These are phyloP conservation scores for Colletotrichum sp. DNA, from an alignment of 2,329 filamentous ascomycete genomes.

Conservation along the genomic window DNA sequence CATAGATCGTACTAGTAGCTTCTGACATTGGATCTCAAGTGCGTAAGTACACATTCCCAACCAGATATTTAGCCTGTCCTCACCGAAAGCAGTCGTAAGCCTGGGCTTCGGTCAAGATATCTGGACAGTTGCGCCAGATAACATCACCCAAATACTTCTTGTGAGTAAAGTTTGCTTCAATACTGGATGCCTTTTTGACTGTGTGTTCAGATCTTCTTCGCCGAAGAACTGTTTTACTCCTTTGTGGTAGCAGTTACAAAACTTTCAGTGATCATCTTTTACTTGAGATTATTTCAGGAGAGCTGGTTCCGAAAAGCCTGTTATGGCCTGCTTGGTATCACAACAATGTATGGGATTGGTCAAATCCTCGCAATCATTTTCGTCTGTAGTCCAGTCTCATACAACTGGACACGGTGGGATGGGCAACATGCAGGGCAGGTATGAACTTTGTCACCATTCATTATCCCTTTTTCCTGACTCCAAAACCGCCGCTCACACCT, in stretches of 20 bases:
- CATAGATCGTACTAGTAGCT: neutral
- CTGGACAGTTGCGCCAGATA: neutral
- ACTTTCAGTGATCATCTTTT: conserved; percentile 1
- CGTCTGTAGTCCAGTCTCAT: neutral
- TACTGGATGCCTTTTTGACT: neutral
- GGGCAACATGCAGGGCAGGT: neutral
- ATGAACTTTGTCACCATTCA: neutral
- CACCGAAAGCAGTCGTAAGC: neutral
- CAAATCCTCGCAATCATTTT: neutral
- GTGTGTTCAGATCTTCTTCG: neutral
- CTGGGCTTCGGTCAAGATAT: neutral
- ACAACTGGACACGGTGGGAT: conserved; percentile 9
- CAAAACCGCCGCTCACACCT: neutral
- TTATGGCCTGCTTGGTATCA: neutral
- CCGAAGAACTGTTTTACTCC: neutral
- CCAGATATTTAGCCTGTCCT: neutral
- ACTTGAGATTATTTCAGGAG: neutral
- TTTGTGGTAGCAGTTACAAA: conserved; percentile 1
- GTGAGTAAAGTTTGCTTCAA: neutral
- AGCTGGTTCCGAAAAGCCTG: neutral
- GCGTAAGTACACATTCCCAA: neutral
- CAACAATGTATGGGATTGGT: neutral
- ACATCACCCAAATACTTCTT: conserved; percentile 4
- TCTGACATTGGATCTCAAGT: neutral
- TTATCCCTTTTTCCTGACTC: neutral